Percentiles rank a stretch among this genome's conserved stretches.
Conservation (phyloP, 345 rosid species). For the Populus pruinosa region DNA sequence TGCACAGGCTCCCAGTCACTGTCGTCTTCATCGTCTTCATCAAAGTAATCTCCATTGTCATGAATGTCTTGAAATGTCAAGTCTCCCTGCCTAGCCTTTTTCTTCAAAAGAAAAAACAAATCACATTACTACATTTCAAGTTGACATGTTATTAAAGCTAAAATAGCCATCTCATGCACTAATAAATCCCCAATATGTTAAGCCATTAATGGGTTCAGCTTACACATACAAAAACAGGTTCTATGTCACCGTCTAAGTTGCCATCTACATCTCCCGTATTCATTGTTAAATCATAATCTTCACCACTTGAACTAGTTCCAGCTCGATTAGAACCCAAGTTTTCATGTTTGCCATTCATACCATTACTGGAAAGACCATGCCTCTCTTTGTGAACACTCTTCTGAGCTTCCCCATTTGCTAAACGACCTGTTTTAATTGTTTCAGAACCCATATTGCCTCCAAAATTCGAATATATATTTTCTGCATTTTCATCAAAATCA, state of each 20-base stretch:
- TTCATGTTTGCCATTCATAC: constrained; percentile 39
- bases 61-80: constrained; percentile 73
- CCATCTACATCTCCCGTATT: constrained; percentile 21
- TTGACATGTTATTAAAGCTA: neutral
- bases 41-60: constrained; percentile 37
- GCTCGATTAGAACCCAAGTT: constrained; percentile 30
- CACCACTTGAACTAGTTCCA: constrained; percentile 20
- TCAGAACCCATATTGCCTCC: constrained; percentile 54
- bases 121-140: neutral
- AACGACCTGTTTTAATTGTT: constrained; percentile 32
- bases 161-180: constrained; percentile 5
- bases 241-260: constrained; percentile 19
- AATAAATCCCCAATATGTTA: neutral
- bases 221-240: constrained; percentile 34
- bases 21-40: constrained; percentile 76
- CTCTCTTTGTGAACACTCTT: constrained; percentile 21
- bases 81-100: constrained; percentile 50
- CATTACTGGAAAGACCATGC: constrained; percentile 29
- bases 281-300: constrained; percentile 23
- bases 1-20: constrained; percentile 90
- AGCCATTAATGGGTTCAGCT: constrained; percentile 15
- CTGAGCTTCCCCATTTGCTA: constrained; percentile 41
- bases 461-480: constrained; percentile 15
- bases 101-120: constrained; percentile 28
- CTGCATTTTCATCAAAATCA: constrained; percentile 7